A percentile compares a stretch with the other conserved stretches of the same genome.
phyloP scores from a whole-genome alignment of 345 rosid species.

The Aurinia saxatilis region DNA sequence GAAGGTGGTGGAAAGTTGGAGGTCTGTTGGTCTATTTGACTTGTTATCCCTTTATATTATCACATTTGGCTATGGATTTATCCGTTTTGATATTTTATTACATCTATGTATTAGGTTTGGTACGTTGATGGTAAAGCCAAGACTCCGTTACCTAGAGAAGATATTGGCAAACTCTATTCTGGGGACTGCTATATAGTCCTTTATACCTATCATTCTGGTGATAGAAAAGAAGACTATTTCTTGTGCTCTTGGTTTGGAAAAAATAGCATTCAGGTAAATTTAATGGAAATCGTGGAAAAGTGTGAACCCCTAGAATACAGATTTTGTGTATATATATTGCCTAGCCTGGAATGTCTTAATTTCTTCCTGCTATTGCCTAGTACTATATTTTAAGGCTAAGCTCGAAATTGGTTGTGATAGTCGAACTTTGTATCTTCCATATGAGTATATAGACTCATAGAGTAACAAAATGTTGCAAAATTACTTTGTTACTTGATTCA shows the following conservation, averaged over 20 bases:
- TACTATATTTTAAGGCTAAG: neutral
- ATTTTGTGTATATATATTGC: neutral
- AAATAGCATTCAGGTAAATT: constrained; percentile 70
- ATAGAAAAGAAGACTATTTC: constrained; percentile 89
- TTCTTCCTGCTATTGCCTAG: too few species aligned
- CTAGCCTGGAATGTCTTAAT: neutral
- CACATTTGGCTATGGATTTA: neutral
- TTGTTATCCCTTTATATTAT: neutral
- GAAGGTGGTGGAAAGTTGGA: constrained; percentile 97
- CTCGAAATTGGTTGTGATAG: neutral
- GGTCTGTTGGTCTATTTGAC: constrained; percentile 37
- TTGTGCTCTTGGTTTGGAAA: constrained; percentile 93
- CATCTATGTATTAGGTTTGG: constrained; percentile 63
- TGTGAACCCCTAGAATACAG: neutral
- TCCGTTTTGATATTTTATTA: neutral
- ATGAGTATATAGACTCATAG: too few species aligned
- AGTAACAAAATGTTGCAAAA: neutral
- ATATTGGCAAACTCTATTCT: constrained; percentile 82
- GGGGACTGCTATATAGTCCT: constrained; percentile 96
- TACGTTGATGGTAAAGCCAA: constrained; percentile 70
- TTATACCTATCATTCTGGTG: constrained; percentile 87
- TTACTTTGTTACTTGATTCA: neutral
- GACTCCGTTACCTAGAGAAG: constrained; percentile 73
- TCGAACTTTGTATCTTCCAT: neutral
- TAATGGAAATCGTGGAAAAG: neutral